Evolutionary conservation across 768 basidiomycete species (phyloP).

Genomic region (Suillus discolor): DNA sequence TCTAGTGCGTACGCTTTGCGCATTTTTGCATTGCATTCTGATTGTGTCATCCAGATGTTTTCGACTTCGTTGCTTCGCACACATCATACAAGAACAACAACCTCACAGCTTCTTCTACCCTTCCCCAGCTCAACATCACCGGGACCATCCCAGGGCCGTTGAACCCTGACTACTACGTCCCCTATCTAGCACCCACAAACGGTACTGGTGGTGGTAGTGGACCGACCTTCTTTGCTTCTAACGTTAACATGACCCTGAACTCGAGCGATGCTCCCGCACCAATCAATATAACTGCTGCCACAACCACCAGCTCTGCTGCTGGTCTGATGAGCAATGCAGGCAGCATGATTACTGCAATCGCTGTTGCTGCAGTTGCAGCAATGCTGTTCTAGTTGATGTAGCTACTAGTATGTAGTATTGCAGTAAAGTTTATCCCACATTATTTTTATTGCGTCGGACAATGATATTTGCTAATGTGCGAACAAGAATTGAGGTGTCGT

Average conservation of each 20-base stretch:
- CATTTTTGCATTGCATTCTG: not conserved
- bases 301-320: conserved; percentile 1
- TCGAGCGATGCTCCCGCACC: conserved; percentile 36
- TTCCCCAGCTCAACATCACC: conserved; percentile 44
- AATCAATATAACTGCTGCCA: conserved; percentile 41
- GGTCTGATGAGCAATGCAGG: not conserved
- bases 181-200: conserved; percentile 45
- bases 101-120: conserved; percentile 26
- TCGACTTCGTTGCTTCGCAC: conserved; percentile 47
- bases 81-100: conserved; percentile 48
- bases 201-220: conserved; percentile 46
- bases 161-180: conserved; percentile 41
- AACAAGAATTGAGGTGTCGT: not conserved
- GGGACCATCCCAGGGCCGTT: conserved; percentile 46
- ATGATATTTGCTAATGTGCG: not conserved
- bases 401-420: not conserved
- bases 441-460: not conserved
- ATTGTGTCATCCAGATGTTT: conserved; percentile 45
- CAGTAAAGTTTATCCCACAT: not conserved
- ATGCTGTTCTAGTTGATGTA: not conserved
- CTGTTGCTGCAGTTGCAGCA: not conserved
- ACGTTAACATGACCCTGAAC: conserved; percentile 38
- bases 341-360: not conserved
- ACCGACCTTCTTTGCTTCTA: conserved; percentile 38
- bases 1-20: conserved; percentile 12